Conservation (phyloP, 2,329 filamentous ascomycete genomes). For the Cordyceps tenuipes region DNA sequence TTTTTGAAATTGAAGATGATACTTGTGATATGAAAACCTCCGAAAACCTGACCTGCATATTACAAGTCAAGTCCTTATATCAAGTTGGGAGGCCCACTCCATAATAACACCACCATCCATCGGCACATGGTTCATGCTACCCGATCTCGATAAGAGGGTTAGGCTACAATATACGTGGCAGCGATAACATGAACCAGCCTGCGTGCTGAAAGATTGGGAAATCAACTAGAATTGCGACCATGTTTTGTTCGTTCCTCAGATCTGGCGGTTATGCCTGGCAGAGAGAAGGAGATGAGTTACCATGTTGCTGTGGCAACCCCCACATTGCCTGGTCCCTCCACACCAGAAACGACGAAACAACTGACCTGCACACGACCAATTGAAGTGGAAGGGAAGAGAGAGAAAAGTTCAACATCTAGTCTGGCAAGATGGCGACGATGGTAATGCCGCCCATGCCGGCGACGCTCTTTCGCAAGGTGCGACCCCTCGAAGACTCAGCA, state of each 20-base stretch:
- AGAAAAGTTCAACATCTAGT: not conserved
- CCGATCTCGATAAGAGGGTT: not conserved
- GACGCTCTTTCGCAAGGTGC: conserved; percentile 10
- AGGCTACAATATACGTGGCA: too few species aligned
- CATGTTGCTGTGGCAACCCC: conserved; percentile 6
- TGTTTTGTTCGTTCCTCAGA: not conserved
- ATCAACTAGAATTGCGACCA: not conserved
- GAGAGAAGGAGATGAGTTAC: too few species aligned
- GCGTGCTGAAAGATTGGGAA: not conserved
- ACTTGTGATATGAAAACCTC: too few species aligned
- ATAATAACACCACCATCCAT: not conserved
- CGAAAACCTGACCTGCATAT: not conserved
- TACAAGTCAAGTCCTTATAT: not conserved
- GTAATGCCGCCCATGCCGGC: conserved; percentile 4
- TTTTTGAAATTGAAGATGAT: too few species aligned
- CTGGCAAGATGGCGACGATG: conserved; percentile 12
- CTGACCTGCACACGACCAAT: not conserved
- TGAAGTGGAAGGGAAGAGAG: not conserved
- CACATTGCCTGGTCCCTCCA: not conserved
- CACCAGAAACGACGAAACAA: not conserved
- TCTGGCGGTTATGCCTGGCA: not conserved
- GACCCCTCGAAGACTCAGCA: conserved; percentile 6
- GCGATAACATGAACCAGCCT: not conserved
- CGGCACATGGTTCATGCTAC: not conserved
- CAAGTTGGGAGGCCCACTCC: not conserved